A percentile compares a stretch with the other conserved stretches of the same genome.
Conservation (phyloP, 208 protist species). For the Leishmania arabica region DNA sequence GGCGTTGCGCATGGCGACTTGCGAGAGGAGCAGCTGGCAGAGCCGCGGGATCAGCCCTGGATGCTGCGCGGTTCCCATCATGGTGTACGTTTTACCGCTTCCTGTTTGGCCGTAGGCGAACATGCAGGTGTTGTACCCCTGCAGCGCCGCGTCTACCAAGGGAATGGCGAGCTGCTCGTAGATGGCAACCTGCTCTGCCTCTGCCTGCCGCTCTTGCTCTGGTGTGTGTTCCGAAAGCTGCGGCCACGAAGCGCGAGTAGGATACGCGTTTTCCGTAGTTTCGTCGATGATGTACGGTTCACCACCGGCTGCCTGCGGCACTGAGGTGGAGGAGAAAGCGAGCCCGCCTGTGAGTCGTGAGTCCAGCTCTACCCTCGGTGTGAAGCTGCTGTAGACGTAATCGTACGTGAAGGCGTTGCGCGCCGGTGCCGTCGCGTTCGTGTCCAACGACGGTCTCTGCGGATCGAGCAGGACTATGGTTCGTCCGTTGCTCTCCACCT, state of each 20-base stretch:
- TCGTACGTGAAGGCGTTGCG: constrained; percentile 62
- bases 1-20: constrained; percentile 22
- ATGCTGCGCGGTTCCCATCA: constrained; percentile 76
- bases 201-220: constrained; percentile 38
- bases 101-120: constrained; percentile 93
- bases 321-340: neutral
- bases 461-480: constrained; percentile 54
- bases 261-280: neutral
- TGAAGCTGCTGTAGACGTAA: constrained; percentile 62
- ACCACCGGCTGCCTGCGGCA: neutral
- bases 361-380: constrained; percentile 45
- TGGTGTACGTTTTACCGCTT: constrained; percentile 95
- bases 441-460: neutral
- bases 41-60: constrained; percentile 79
- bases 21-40: constrained; percentile 57
- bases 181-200: constrained; percentile 57
- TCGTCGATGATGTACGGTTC: constrained; percentile 14
- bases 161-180: constrained; percentile 52
- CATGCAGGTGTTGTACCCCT: constrained; percentile 84
- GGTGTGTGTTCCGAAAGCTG: neutral
- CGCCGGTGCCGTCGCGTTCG: neutral
- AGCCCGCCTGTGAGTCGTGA: neutral
- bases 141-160: constrained; percentile 45
- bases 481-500: constrained; percentile 53
- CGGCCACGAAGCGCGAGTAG: neutral